Conservation (phyloP, 1,284 basidiomycete species). For the Sanghuangporus sanghuang region DNA sequence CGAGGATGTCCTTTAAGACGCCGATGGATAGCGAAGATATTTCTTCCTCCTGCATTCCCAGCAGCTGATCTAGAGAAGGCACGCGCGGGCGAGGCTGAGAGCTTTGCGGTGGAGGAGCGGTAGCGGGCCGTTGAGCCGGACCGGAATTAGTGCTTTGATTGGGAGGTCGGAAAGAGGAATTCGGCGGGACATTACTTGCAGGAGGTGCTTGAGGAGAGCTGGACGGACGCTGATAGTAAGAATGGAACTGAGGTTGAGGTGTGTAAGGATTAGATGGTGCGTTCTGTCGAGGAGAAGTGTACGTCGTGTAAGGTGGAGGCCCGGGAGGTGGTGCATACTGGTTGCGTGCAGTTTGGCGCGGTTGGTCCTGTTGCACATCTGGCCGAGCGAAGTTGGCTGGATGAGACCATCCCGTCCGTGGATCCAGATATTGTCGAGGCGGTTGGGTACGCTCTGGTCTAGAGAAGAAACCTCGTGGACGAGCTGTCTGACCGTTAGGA, state of each 20-base stretch:
- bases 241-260: background rate
- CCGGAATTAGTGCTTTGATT: background rate
- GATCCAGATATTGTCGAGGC: constrained; percentile 16
- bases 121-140: background rate
- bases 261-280: background rate
- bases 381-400: constrained; percentile 12
- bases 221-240: background rate
- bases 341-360: constrained; percentile 13
- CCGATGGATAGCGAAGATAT: constrained; percentile 59
- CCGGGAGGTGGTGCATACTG: constrained; percentile 19
- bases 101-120: background rate
- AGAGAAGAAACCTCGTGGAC: constrained; percentile 50
- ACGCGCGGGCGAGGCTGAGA: constrained; percentile 26
- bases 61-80: constrained; percentile 58
- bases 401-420: background rate
- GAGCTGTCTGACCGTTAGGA: constrained; percentile 41
- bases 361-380: constrained; percentile 19
- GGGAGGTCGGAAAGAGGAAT: constrained; percentile 29
- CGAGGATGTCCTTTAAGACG: constrained; percentile 70
- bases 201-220: constrained; percentile 18
- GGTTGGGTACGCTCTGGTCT: constrained; percentile 31
- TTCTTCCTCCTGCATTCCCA: constrained; percentile 51
- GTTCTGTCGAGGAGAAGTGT: background rate
- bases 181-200: constrained; percentile 27
- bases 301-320: constrained; percentile 18